Conservation (phyloP, 2,329 filamentous ascomycete species). For the Colletotrichum liaoningense region DNA sequence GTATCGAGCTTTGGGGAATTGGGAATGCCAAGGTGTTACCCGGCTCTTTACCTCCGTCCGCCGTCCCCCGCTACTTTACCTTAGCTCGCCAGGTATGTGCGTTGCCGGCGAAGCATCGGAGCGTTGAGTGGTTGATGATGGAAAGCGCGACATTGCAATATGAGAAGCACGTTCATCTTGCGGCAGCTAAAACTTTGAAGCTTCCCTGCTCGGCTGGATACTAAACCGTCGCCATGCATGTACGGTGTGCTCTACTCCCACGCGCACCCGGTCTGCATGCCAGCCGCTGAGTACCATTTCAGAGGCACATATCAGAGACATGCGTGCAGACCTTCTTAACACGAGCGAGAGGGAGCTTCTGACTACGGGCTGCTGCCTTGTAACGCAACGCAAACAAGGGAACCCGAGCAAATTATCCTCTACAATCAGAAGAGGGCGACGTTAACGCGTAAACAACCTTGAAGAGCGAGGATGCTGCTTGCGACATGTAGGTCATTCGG, state of each 20-base stretch:
- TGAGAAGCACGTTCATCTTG: not conserved
- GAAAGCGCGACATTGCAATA: not conserved
- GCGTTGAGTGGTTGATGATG: not conserved
- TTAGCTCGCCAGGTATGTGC: not conserved
- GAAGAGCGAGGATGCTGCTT: conserved; percentile 1
- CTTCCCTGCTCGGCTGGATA: conserved; percentile 12
- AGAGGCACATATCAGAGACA: conserved; percentile 13
- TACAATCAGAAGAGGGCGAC: not conserved
- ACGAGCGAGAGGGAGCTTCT: not conserved
- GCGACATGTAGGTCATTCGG: not conserved
- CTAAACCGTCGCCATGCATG: conserved; percentile 18
- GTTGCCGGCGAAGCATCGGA: not conserved
- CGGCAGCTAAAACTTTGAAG: not conserved
- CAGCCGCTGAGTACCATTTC: conserved; percentile 2
- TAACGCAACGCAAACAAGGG: not conserved
- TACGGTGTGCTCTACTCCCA: not conserved
- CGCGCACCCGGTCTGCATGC: conserved; percentile 4
- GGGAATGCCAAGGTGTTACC: not conserved
- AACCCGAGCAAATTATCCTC: not conserved
- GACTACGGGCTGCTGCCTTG: not conserved
- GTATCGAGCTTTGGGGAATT: not conserved
- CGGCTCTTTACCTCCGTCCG: not conserved
- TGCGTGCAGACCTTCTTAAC: not conserved
- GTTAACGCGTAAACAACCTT: not conserved
- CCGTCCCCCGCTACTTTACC: not conserved